phyloP scores from a whole-genome alignment of 2,329 filamentous ascomycete genomes.

The Scortechinia acanthostroma region DNA sequence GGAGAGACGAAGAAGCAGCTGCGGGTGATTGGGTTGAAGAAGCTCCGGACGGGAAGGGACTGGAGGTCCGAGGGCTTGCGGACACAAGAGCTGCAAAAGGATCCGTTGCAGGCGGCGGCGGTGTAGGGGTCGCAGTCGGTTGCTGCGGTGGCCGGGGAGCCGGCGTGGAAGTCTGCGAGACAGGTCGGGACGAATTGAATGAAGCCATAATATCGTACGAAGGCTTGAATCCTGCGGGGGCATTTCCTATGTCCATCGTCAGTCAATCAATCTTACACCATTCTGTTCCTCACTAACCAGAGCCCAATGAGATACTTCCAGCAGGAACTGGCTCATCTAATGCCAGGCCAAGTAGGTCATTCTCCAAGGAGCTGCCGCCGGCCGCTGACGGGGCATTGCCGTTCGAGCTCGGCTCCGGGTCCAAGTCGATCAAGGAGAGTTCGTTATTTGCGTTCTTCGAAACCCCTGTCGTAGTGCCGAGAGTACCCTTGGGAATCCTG shows the following conservation, averaged over 20 bases:
- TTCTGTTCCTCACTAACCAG: slow-evolving; percentile 56
- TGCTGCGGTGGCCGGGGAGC: background rate
- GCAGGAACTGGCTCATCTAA: slow-evolving; percentile 45
- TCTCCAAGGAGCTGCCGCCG: slow-evolving; percentile 64
- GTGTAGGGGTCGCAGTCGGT: slow-evolving; percentile 31
- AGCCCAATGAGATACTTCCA: slow-evolving; percentile 78
- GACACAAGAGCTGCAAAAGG: slow-evolving; percentile 43
- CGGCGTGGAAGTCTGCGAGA: background rate
- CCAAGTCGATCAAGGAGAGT: slow-evolving; percentile 89
- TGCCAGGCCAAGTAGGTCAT: slow-evolving; percentile 83
- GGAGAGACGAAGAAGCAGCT: slow-evolving; percentile 9
- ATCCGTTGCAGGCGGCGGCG: slow-evolving; percentile 34
- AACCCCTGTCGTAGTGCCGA: slow-evolving; percentile 57
- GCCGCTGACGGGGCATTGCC: slow-evolving; percentile 32
- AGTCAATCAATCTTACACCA: no score
- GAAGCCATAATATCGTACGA: background rate
- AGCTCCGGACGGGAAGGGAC: slow-evolving; percentile 22
- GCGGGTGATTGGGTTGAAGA: slow-evolving; percentile 11
- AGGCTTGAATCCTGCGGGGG: background rate
- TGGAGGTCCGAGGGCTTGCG: slow-evolving; percentile 23
- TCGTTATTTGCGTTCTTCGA: slow-evolving; percentile 62
- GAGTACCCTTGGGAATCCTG: slow-evolving; percentile 75
- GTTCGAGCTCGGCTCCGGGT: slow-evolving; percentile 46
- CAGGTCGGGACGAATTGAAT: background rate
- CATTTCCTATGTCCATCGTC: no score